Base-by-base conservation (phyloP, 179 eudicot species). In the Camellia oleifera region DNA sequence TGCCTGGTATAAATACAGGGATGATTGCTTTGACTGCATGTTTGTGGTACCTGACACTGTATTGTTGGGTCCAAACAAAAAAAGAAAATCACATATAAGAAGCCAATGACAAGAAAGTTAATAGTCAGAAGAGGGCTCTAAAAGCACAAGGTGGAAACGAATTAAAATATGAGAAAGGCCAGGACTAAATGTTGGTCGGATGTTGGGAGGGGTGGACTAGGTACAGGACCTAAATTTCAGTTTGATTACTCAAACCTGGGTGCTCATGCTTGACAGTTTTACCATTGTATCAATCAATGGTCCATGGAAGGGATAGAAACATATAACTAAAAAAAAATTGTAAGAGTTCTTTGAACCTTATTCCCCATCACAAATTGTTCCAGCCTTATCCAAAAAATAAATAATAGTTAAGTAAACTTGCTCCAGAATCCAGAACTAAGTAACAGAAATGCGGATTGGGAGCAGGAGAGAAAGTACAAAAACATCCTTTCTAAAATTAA, bases 251-350 rank as follows among this genome's bases (percentile, higher is more conserved):
- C 32, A 69, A 69, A 17, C 52, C 54, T 44, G 23, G 73, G 26
- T 45, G 20, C 42, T 68, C 20, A 46, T 46, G 56, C 73, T 4
- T 14, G 52, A 44, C 10, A 11, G 58, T 50, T 45, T 45, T 18
- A 69, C 73, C 73, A 45, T 69, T 44, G 72, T 18, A 69, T 12
- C 73, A 45, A 69, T 7, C 20, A 46, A 48, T 69, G 15, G 73
- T 45, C 56, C 56, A 45, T 69, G 73, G 14, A 20, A 46, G 23
- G 54, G 73, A 69, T 15, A 8, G 32, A 69, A 17, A 69, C 3
- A 13, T 45, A 46, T 32, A 69, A 44, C 20, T 26, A 40, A 0
- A 63, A 5, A 18, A 69, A 45, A 46, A 7, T 69, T 69, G 54
- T 45, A 45, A 9, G 7, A 69, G 12, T 17, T 69, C 45, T 44